Evolutionary conservation across 495 filamentous ascomycete genomes (phyloP).

Genomic region (Penicillium coprophilum): DNA sequence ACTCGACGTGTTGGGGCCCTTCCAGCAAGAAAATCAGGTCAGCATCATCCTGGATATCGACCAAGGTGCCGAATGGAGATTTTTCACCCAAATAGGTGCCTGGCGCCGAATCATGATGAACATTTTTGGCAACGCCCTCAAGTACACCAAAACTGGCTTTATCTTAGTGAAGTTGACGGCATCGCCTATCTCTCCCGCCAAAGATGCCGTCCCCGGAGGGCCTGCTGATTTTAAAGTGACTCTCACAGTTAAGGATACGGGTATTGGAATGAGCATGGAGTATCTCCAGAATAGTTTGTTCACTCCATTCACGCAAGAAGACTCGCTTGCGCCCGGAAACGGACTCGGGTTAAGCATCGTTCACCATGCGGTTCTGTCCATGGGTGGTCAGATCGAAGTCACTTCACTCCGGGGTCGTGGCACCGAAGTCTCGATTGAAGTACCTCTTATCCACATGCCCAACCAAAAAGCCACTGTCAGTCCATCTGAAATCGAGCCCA

Average conservation of each 20-base stretch:
- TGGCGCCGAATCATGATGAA: conserved; percentile 54
- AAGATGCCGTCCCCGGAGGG: neutral
- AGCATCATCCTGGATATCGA: conserved; percentile 59
- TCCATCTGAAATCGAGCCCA: no score
- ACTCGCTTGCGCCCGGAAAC: conserved; percentile 62
- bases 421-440: neutral
- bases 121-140: conserved; percentile 46
- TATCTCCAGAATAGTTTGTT: conserved; percentile 60
- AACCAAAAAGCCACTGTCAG: no score
- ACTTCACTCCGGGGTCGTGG: neutral
- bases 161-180: no score
- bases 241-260: conserved; percentile 60
- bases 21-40: conserved; percentile 22
- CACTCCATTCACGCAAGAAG: conserved; percentile 69
- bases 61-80: conserved; percentile 48
- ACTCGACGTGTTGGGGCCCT: no score
- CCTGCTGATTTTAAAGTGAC: conserved; percentile 19
- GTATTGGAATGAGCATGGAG: conserved; percentile 60
- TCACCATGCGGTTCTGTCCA: conserved; percentile 3
- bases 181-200: no score
- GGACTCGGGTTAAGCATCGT: conserved; percentile 62
- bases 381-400: neutral
- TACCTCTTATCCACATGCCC: neutral
- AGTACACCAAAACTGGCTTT: conserved; percentile 34
- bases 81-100: conserved; percentile 60